Base-by-base conservation (phyloP, 257 asterid species). In the Capsicum pubescens region DNA sequence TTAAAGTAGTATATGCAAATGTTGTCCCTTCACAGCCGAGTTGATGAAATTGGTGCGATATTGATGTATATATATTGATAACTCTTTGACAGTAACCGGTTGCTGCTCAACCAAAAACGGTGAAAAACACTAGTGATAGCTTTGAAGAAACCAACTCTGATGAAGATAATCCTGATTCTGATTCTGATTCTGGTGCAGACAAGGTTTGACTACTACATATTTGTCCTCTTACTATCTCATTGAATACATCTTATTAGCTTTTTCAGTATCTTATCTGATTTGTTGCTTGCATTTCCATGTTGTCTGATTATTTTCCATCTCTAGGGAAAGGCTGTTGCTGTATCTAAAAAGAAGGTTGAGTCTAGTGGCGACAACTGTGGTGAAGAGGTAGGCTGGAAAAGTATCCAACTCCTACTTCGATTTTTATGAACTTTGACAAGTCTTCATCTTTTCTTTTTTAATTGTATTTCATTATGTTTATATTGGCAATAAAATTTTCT, bases 101-200 rank as follows among this genome's bases (percentile, higher is more conserved):
- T 3, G 81, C 84, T 36, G 84, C 42, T 63, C 87, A 80, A 36
- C 87, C 67, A 63, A 55, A 56, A 82, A 63, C 26, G 32, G 80
- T 6, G 11, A 86, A 81, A 74, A 84, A 86, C 86, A 84, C 81
- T 77, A 9, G 81, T 54, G 81, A 77, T 26, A 54, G 82, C 82
- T 72, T 59, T 0, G 42, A 46, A 6, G 80, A 44, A 44, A 44
- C 48, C 48, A 7, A 86, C 42, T 85, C 90, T 32, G 82, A 87
- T 44, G 1, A 44, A 44, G 48, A 44, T 83, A 90, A 87, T 57
- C 86, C 84, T 2, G 84, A 72, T n/a, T 72, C 87, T 64, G 90
- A 87, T 56, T 84, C 32, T 26, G 32, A 26, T 26, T 26, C 87
- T 54, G 91, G 84, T 69, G 83, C 84, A 55, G 87, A 61, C 7